phyloP scores from a whole-genome alignment of 441 rosid species.

The Mallotus japonicus region DNA sequence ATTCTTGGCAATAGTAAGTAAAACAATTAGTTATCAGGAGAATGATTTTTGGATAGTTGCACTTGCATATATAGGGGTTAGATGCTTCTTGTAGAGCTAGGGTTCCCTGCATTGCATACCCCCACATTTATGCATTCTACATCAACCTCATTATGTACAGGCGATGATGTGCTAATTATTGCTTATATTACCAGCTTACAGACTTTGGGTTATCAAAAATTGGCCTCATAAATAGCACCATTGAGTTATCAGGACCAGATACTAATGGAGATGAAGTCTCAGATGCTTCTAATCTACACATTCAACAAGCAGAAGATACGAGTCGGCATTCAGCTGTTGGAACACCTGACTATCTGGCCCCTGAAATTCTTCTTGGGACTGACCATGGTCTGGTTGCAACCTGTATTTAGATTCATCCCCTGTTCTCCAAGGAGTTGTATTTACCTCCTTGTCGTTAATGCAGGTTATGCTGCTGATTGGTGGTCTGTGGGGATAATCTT shows the following conservation, averaged over 20 bases:
- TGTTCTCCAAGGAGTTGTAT: constrained; percentile 23
- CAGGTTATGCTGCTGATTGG: constrained; percentile 89
- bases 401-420: constrained; percentile 21
- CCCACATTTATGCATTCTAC: background rate
- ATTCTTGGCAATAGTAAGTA: constrained; percentile 4
- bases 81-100: background rate
- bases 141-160: constrained; percentile 21
- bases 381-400: constrained; percentile 58
- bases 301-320: constrained; percentile 45
- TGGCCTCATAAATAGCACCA: constrained; percentile 82
- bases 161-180: constrained; percentile 28
- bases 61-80: background rate
- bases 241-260: constrained; percentile 62
- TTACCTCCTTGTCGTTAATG: constrained; percentile 31
- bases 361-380: constrained; percentile 91
- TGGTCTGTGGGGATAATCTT: constrained; percentile 92
- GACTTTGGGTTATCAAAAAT: constrained; percentile 88
- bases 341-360: constrained; percentile 88
- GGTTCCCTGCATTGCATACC: background rate
- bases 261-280: constrained; percentile 35
- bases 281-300: constrained; percentile 36
- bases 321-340: constrained; percentile 67
- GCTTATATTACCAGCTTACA: constrained; percentile 64
- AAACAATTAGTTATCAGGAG: background rate
- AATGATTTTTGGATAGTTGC: background rate